phyloP scores from a whole-genome alignment of 2,329 filamentous ascomycete species.

The Pseudogymnoascus sp. region DNA sequence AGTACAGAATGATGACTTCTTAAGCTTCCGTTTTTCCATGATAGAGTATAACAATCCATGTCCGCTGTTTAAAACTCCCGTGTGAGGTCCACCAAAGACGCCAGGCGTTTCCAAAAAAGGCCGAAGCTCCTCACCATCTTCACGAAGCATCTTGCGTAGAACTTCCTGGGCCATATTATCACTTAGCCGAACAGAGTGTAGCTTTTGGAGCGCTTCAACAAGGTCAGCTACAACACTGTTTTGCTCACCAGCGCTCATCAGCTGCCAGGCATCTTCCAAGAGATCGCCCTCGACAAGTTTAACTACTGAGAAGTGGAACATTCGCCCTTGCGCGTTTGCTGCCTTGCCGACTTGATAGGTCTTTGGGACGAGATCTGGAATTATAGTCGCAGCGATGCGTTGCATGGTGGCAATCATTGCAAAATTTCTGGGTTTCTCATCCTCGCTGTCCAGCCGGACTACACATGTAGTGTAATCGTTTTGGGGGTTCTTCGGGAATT shows the following conservation, averaged over 20 bases:
- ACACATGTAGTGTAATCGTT: conserved; percentile 8
- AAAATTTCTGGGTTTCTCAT: conserved; percentile 10
- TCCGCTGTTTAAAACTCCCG: conserved; percentile 10
- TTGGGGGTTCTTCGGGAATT: conserved; percentile 1
- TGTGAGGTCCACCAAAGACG: conserved; percentile 12
- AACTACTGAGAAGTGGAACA: conserved; percentile 13
- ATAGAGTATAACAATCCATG: conserved; percentile 11
- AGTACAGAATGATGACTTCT: conserved; percentile 10
- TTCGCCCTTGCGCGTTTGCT: conserved; percentile 11
- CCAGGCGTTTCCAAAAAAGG: conserved; percentile 5
- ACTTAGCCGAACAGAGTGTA: conserved; percentile 10
- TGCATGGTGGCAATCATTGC: conserved; percentile 13
- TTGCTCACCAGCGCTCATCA: conserved; percentile 13
- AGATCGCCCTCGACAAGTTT: conserved; percentile 12
- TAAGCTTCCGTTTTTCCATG: conserved; percentile 12
- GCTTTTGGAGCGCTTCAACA: conserved; percentile 12
- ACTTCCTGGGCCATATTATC: conserved; percentile 8
- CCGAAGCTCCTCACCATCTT: conserved; percentile 8
- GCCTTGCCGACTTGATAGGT: conserved; percentile 21
- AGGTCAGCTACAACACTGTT: conserved; percentile 12
- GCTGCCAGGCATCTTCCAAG: conserved; percentile 14
- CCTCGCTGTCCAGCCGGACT: conserved; percentile 13
- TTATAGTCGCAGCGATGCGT: conserved; percentile 12
- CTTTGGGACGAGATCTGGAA: conserved; percentile 13
- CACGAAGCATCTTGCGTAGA: conserved; percentile 10